Conservation (phyloP, 164 flowering plant species). For the Protea cynaroides region DNA sequence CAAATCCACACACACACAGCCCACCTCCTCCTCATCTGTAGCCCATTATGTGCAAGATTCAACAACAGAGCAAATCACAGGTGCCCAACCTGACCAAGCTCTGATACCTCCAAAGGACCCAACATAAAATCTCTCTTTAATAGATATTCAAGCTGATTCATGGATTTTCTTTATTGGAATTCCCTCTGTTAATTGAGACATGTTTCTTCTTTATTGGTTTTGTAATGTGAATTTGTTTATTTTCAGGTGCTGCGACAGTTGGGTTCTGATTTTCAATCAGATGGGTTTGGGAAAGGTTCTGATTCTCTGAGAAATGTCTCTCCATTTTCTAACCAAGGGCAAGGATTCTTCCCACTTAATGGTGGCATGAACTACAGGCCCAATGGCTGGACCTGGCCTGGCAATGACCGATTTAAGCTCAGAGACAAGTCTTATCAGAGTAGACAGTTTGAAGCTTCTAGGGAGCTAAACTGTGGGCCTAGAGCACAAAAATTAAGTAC, state of each 20-base stretch:
- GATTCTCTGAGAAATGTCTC: conserved; percentile 24
- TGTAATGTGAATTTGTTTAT: not conserved
- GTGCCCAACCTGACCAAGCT: too few species aligned
- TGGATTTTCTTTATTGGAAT: too few species aligned
- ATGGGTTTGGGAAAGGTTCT: conserved; percentile 20
- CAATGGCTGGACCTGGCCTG: conserved; percentile 26
- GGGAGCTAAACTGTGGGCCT: conserved; percentile 62
- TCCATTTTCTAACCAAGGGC: conserved; percentile 25
- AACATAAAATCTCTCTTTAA: too few species aligned
- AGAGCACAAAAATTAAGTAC: conserved; percentile 29
- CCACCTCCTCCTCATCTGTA: too few species aligned
- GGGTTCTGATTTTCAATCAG: conserved; percentile 21
- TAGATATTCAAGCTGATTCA: not conserved
- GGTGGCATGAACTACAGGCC: conserved; percentile 23
- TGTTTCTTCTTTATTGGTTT: not conserved
- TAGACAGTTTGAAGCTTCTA: conserved; percentile 20
- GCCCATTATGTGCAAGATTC: too few species aligned
- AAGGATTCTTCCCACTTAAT: conserved; percentile 21
- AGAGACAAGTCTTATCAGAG: conserved; percentile 26
- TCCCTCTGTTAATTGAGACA: not conserved
- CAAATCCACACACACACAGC: too few species aligned
- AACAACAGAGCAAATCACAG: too few species aligned
- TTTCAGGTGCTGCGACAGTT: conserved; percentile 25
- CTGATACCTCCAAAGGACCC: too few species aligned
- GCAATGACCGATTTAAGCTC: conserved; percentile 19